phyloP scores from a whole-genome alignment of 2,329 filamentous ascomycete species.

The Scedosporium boydii region DNA sequence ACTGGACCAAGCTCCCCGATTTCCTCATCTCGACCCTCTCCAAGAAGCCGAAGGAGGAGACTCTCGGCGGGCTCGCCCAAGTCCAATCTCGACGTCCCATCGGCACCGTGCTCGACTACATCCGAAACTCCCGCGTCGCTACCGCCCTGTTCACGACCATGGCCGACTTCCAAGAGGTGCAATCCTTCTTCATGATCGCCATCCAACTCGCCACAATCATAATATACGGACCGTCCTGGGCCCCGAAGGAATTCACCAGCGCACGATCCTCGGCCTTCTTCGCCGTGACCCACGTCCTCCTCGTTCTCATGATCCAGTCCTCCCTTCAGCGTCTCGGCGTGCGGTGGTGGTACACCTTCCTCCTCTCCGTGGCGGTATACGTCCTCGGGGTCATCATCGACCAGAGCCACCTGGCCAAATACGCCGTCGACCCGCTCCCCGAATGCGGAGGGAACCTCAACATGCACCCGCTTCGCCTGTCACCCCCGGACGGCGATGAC shows the following conservation, averaged over 20 bases:
- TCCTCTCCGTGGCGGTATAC: constrained; percentile 10
- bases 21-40: constrained; percentile 1
- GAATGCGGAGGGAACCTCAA: constrained; percentile 6
- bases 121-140: background rate
- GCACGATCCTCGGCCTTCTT: constrained; percentile 7
- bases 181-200: constrained; percentile 14
- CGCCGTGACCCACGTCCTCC: constrained; percentile 10
- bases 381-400: constrained; percentile 9
- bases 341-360: constrained; percentile 16
- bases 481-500: background rate
- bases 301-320: constrained; percentile 13
- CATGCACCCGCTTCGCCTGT: background rate
- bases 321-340: constrained; percentile 13
- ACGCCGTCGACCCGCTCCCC: constrained; percentile 7
- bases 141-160: constrained; percentile 3
- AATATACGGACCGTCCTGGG: constrained; percentile 10
- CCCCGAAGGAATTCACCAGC: constrained; percentile 6
- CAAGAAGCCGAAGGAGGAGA: background rate
- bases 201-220: constrained; percentile 15
- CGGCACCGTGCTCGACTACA: background rate
- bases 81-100: background rate
- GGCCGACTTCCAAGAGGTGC: constrained; percentile 14
- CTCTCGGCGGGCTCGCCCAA: background rate
- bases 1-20: background rate
- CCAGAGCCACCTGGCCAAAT: constrained; percentile 3